Percentiles rank a stretch among this genome's conserved stretches.
These are phyloP conservation scores for Allantophomopsis cytisporea DNA, from an alignment of 2,329 filamentous ascomycete species.

Conservation along the genomic window DNA sequence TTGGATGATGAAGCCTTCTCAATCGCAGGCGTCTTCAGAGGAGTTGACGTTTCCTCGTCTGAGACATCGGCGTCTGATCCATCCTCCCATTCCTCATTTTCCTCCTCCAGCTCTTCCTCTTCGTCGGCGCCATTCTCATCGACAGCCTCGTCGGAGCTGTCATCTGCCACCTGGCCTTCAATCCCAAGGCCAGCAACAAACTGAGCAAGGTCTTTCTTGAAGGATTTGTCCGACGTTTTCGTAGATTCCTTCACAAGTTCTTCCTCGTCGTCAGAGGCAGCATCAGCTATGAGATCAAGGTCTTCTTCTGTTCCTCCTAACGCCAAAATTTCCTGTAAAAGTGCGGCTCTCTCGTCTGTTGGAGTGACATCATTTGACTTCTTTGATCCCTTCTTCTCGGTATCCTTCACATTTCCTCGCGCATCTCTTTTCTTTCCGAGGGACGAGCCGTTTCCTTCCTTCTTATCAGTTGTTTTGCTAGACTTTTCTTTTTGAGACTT, in stretches of 20 bases:
- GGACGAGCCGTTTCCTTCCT: slow-evolving; percentile 1
- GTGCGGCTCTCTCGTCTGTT: slow-evolving; percentile 17
- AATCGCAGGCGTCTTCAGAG: slow-evolving; percentile 1
- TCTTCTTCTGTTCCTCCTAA: slow-evolving; percentile 54
- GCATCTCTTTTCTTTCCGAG: slow-evolving; percentile 16
- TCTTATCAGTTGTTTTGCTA: neutral
- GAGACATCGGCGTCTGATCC: slow-evolving; percentile 17
- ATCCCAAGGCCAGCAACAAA: slow-evolving; percentile 38
- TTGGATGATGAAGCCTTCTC: neutral
- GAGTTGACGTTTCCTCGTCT: slow-evolving; percentile 18
- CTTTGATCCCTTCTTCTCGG: slow-evolving; percentile 6
- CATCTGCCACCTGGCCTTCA: slow-evolving; percentile 24
- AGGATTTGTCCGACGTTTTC: slow-evolving; percentile 27
- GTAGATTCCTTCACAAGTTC: slow-evolving; percentile 8
- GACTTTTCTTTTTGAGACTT: slow-evolving; percentile 15
- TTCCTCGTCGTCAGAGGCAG: slow-evolving; percentile 28
- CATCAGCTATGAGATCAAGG: slow-evolving; percentile 42
- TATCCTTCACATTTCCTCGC: slow-evolving; percentile 17
- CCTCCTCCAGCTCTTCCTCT: slow-evolving; percentile 19
- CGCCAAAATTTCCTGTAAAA: slow-evolving; percentile 50
- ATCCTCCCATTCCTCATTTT: slow-evolving; percentile 18
- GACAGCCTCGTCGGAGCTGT: slow-evolving; percentile 12
- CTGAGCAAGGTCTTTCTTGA: slow-evolving; percentile 35
- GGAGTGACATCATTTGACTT: slow-evolving; percentile 3
- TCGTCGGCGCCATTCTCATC: slow-evolving; percentile 18